phyloP scores from a whole-genome alignment of 441 rosid species.

The Adansonia grandidieri region DNA sequence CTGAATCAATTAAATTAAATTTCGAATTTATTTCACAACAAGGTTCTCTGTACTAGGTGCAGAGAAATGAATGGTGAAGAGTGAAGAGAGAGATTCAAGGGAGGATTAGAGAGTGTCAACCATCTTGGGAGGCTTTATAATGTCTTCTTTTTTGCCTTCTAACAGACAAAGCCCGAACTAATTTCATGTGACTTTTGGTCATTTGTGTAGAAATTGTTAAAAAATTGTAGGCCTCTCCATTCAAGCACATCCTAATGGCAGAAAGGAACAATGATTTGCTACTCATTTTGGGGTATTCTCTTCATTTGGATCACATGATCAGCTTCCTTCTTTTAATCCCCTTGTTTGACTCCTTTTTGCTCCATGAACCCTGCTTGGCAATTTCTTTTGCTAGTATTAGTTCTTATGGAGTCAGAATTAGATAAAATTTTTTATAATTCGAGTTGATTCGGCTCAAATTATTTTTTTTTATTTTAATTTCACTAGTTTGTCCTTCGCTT shows the following conservation, averaged over 20 bases:
- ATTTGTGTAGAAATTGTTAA: slow-evolving; percentile 24
- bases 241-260: slow-evolving; percentile 32
- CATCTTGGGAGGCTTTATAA: slow-evolving; percentile 36
- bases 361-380: slow-evolving; percentile 18
- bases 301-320: slow-evolving; percentile 37
- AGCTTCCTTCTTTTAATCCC: slow-evolving; percentile 30
- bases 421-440: too few species aligned
- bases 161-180: slow-evolving; percentile 16
- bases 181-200: slow-evolving; percentile 28
- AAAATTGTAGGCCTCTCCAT: slow-evolving; percentile 19
- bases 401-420: too few species aligned
- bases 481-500: too few species aligned
- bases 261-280: slow-evolving; percentile 46
- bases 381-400: not conserved
- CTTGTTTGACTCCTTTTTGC: slow-evolving; percentile 45
- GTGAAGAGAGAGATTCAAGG: not conserved
- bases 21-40: too few species aligned
- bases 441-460: slow-evolving; percentile 14
- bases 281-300: slow-evolving; percentile 48
- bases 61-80: too few species aligned
- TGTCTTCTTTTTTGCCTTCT: slow-evolving; percentile 34
- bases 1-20: too few species aligned
- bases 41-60: too few species aligned
- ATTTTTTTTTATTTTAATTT: not conserved
- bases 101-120: slow-evolving; percentile 31